Evolutionary conservation across 345 rosid genomes (phyloP), one percentile per base, ranked within the genome.

Genomic region (Gossypium australe): DNA sequence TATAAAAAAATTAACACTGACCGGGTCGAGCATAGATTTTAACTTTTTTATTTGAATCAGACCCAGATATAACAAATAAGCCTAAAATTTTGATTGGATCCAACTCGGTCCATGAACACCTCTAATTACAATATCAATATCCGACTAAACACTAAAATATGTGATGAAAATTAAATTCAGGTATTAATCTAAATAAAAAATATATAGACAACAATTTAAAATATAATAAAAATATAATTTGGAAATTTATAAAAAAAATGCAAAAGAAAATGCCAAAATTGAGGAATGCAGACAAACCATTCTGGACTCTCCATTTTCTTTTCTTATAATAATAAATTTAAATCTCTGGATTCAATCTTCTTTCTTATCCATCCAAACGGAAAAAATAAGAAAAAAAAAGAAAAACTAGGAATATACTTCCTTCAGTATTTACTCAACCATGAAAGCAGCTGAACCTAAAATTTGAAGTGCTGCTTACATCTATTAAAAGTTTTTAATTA

Each of bases 31-130:
- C 34, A 4, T 0, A 0, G 0, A 29, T 29, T 29, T 29, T 27
- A 27, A 27, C 0, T 2, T 27, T 27, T 3, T 27, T 29, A 29
- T 29, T 29, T 4, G 6, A 0, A 29, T 0, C 1, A 0, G 0
- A 0, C 6, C 38, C 6, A 29, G 0, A 0, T 29, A 0, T 29
- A 29, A 29, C 1, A 29, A 29, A 29, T 29, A 5, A 29, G 38
- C 38, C 0, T 29, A 29, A 29, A 29, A 29, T 29, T 4, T 29
- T 29, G 0, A 29, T 29, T 29, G 1, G 0, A 29, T 1, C 1
- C 0, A 29, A 29, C 1, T 1, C 0, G 5, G 0, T 29, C 6
- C 0, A 4, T 29, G 6, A 29, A 4, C 1, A 4, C 5, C 38
- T 0, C 5, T 4, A 29, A 0, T 4, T 3, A 29, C 1, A 29